These are phyloP conservation scores for Brassica rapa DNA, from an alignment of 345 rosid genomes.

Conservation along the genomic window DNA sequence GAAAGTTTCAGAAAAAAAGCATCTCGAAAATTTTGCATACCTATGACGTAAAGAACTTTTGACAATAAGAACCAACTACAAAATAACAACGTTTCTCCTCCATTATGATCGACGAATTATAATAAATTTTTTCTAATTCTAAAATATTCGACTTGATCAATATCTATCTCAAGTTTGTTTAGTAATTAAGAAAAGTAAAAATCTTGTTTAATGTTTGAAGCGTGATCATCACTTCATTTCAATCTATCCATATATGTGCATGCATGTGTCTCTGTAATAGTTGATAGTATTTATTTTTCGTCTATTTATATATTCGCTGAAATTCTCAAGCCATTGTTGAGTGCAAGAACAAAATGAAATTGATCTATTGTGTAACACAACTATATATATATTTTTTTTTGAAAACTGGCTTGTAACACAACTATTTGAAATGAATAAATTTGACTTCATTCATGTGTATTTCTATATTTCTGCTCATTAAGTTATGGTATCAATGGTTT, in stretches of 20 bases:
- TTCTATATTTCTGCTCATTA: not conserved
- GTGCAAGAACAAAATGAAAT: not conserved
- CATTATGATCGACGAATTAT: slow-evolving; percentile 10
- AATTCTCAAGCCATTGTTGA: not conserved
- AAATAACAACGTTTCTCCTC: slow-evolving; percentile 1
- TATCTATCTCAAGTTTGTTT: not conserved
- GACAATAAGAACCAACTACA: slow-evolving; percentile 4
- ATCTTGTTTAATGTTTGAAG: not conserved
- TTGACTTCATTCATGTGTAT: not conserved
- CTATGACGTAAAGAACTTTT: slow-evolving; percentile 23
- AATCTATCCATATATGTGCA: not conserved
- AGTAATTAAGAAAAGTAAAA: not conserved
- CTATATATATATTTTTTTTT: not conserved
- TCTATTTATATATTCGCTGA: not conserved
- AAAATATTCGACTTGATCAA: slow-evolving; percentile 34
- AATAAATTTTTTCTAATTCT: not conserved
- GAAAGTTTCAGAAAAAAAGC: not conserved
- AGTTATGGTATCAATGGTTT: not conserved
- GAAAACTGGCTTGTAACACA: not conserved
- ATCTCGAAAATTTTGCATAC: slow-evolving; percentile 16
- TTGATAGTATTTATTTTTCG: not conserved
- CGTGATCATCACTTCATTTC: not conserved
- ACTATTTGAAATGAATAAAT: not conserved
- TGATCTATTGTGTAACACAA: not conserved
- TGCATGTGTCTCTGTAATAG: not conserved